A percentile compares a stretch with the other conserved stretches of the same genome.
Evolutionary conservation across 768 basidiomycete genomes (phyloP).

Genomic region (Roridomyces roridus): DNA sequence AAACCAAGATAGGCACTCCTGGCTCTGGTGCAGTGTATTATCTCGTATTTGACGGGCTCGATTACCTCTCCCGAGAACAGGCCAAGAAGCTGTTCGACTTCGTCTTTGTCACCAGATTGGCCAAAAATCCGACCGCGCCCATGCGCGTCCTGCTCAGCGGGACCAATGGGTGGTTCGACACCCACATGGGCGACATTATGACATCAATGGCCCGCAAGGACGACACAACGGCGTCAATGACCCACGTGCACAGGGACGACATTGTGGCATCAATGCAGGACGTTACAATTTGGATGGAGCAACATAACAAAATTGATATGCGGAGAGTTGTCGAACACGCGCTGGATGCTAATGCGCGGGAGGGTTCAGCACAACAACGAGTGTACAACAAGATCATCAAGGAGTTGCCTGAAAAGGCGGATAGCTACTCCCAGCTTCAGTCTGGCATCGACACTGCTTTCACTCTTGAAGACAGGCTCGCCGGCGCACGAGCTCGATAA

Average conservation of each 20-base stretch:
- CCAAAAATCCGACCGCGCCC: background rate
- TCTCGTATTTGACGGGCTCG: constrained; percentile 1
- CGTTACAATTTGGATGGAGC: background rate
- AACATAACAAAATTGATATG: background rate
- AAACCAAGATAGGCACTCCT: background rate
- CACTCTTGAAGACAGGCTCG: background rate
- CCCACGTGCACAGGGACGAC: no score
- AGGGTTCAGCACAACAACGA: background rate
- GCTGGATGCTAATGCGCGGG: background rate
- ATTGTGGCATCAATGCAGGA: background rate
- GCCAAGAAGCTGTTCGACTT: background rate
- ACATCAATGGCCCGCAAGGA: no score
- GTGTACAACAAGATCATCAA: background rate
- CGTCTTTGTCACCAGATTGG: background rate
- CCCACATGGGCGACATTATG: no score
- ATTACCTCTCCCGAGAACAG: background rate
- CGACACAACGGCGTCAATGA: no score
- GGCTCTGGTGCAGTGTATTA: background rate
- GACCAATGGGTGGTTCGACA: background rate
- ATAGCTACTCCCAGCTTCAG: background rate
- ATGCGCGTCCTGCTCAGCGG: background rate
- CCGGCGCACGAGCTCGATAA: background rate
- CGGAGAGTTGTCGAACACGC: background rate
- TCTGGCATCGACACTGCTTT: background rate
- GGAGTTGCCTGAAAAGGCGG: background rate